Base-by-base conservation (phyloP, 1,139 yeast species). In the Candida buenavistaensis region DNA sequence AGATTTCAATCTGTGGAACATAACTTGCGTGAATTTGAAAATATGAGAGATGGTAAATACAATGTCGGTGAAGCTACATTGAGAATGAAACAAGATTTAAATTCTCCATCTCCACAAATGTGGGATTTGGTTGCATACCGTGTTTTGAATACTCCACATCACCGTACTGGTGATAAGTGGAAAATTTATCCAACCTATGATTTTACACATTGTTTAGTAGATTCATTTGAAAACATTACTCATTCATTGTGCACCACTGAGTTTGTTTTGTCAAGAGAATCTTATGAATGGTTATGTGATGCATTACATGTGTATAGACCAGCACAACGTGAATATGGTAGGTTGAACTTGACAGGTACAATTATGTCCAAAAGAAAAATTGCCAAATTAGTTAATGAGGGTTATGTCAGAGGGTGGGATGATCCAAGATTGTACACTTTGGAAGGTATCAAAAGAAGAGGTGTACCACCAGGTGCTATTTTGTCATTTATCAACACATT, bases 41-140 rank as follows among this genome's bases (percentile, higher is more conserved):
- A 75, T 41, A 94, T 94, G 99, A 80, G 82, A 54, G 88, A 86
- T 52, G 98, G 98, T 29, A 69, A 72, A 46, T 94, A 85, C 64
- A 73, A 76, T 47, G 89, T 89, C 28, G 97, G 97, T 46, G 88
- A 87, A 57, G 97, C 96, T 21, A 88, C 90, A 4, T 72, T 94
- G 55, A 82, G 99, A 67, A 92, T 94, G 98, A 92, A 92, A 61
- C 97, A 88, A 71, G 96, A 92, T 57, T 68, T 92, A 45, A 59
- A 63, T n/a, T 85, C 94, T 24, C 95, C 96, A 46, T 86, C 88
- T 48, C 98, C 98, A 14, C 98, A 92, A 67, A 94, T 94, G 98
- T 94, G 99, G 98, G 99, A 94, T 63, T 76, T 92, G 49, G 95
- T 92, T 41, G 98, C 98, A n/a, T 94, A 94, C 67, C 80, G 99